phyloP scores from a whole-genome alignment of 306 rosid species.

The Notholithocarpus densiflorus region DNA sequence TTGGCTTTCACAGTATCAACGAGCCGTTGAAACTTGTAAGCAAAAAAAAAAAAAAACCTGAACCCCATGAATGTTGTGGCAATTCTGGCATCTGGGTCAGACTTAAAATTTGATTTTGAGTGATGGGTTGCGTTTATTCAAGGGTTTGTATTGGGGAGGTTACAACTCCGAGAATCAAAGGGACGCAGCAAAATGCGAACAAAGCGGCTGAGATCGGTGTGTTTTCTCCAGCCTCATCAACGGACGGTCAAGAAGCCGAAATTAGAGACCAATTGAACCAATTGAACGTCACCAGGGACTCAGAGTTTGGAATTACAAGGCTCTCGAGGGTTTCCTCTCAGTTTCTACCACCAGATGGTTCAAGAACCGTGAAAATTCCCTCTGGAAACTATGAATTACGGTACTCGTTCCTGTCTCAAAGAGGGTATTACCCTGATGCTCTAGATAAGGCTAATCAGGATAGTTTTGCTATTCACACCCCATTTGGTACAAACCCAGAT shows the following conservation, averaged over 20 bases:
- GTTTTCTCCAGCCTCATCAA: slow-evolving; percentile 47
- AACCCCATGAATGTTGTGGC: slow-evolving; percentile 43
- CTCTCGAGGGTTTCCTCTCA: slow-evolving; percentile 91
- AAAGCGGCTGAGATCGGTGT: slow-evolving; percentile 30
- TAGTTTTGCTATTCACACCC: slow-evolving; percentile 92
- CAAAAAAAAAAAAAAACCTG: not conserved
- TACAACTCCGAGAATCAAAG: slow-evolving; percentile 44
- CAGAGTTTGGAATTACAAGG: slow-evolving; percentile 75
- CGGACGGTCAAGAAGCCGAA: slow-evolving; percentile 36
- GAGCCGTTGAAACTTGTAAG: not conserved
- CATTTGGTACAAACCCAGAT: slow-evolving; percentile 68
- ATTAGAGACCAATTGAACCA: slow-evolving; percentile 48
- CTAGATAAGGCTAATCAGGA: slow-evolving; percentile 97
- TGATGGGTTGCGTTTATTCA: slow-evolving; percentile 93
- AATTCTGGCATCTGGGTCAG: slow-evolving; percentile 32
- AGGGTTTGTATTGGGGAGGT: slow-evolving; percentile 75
- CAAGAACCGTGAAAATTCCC: slow-evolving; percentile 56
- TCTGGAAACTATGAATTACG: slow-evolving; percentile 56
- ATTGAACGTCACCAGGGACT: slow-evolving; percentile 44
- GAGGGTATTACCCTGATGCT: slow-evolving; percentile 97
- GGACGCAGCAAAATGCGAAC: slow-evolving; percentile 36
- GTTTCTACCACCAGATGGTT: slow-evolving; percentile 92
- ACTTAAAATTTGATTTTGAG: slow-evolving; percentile 5
- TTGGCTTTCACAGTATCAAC: no score
- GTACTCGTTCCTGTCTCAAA: slow-evolving; percentile 76